Conservation (phyloP, 768 basidiomycete species). For the Pleurotus giganteus region DNA sequence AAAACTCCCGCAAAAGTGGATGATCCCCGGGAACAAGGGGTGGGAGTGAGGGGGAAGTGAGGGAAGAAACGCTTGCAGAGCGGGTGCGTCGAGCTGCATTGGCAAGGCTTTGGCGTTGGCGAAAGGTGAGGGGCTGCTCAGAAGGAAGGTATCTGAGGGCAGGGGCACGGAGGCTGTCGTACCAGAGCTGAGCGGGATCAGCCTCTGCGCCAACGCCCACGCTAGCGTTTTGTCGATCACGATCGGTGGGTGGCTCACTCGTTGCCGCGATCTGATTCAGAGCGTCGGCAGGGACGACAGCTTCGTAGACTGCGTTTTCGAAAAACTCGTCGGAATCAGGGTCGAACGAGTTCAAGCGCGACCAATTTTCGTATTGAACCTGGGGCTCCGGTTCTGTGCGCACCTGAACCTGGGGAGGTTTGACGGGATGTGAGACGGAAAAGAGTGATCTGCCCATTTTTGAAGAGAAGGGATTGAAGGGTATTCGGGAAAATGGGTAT, state of each 20-base stretch:
- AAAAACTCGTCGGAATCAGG: conserved; percentile 83
- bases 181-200: not conserved
- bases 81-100: not conserved
- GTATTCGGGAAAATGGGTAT: conserved; percentile 8
- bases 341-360: conserved; percentile 65
- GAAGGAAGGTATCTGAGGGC: conserved; percentile 1
- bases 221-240: conserved; percentile 7
- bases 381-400: conserved; percentile 41
- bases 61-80: conserved; percentile 5
- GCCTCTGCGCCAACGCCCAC: not conserved
- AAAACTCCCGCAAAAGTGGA: conserved; percentile 18
- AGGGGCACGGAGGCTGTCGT: not conserved
- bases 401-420: conserved; percentile 29
- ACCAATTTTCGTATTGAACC: conserved; percentile 55
- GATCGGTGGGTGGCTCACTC: conserved; percentile 1
- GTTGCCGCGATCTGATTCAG: conserved; percentile 2
- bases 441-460: conserved; percentile 63
- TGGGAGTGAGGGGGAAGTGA: conserved; percentile 25
- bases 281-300: conserved; percentile 48
- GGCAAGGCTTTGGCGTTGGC: conserved; percentile 19
- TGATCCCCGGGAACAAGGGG: conserved; percentile 27
- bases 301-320: conserved; percentile 61
- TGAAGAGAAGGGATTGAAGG: conserved; percentile 10
- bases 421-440: conserved; percentile 38
- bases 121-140: conserved; percentile 14